Percentiles rank a stretch among this genome's conserved stretches.
phyloP scores from a whole-genome alignment of 208 protist genomes.

The Acanthamoeba lenticulata region DNA sequence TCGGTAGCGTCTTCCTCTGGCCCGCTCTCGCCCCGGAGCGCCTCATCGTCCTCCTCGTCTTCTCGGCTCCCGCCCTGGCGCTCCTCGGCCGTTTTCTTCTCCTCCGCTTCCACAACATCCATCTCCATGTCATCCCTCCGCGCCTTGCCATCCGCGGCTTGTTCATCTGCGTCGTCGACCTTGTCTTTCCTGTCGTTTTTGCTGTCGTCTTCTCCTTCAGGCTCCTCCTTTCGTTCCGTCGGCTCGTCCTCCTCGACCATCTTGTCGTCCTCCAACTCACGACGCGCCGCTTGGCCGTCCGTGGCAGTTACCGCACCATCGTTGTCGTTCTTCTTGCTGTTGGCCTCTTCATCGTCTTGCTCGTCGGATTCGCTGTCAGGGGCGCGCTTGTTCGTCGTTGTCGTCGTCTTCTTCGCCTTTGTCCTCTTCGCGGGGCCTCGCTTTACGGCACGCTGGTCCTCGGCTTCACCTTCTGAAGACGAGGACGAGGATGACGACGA shows the following conservation, averaged over 20 bases:
- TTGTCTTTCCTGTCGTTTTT: neutral
- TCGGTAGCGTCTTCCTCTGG: neutral
- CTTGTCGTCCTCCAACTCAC: too few relatives aligned
- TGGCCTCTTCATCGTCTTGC: neutral
- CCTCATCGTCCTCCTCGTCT: neutral
- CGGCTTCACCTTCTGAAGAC: neutral
- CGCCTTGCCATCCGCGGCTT: neutral
- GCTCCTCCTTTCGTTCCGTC: neutral
- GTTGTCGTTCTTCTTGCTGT: neutral
- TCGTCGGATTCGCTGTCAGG: neutral
- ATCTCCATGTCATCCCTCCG: neutral
- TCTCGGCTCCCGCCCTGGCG: neutral
- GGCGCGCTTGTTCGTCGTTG: neutral
- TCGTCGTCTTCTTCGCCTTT: too few relatives aligned
- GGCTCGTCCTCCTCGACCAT: too few relatives aligned
- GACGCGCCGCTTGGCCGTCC: too few relatives aligned
- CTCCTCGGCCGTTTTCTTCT: neutral
- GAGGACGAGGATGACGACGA: neutral
- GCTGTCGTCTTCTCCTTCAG: neutral
- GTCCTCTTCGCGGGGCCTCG: too few relatives aligned
- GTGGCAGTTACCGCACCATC: neutral
- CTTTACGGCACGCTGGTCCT: too few relatives aligned
- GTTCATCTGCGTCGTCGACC: neutral
- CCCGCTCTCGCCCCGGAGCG: neutral
- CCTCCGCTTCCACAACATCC: neutral